These are phyloP conservation scores for Psilocybe cyanescens DNA, from an alignment of 768 basidiomycete genomes.

Conservation along the genomic window DNA sequence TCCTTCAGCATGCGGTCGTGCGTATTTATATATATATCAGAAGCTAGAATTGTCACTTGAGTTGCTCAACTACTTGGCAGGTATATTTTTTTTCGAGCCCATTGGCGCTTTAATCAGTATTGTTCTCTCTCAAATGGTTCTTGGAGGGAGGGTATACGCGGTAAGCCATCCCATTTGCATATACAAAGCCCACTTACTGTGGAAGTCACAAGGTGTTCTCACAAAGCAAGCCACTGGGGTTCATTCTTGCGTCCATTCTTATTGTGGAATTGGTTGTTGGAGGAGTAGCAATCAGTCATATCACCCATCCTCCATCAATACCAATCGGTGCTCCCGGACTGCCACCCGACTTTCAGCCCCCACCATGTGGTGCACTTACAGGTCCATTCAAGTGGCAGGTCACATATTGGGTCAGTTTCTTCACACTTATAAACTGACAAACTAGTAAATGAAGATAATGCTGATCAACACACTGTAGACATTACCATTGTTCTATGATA, in stretches of 20 bases:
- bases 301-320: constrained; percentile 13
- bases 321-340: not conserved
- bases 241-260: constrained; percentile 15
- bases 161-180: constrained; percentile 3
- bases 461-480: not conserved
- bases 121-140: constrained; percentile 25
- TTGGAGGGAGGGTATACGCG: constrained; percentile 25
- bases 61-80: constrained; percentile 3
- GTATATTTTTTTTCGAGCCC: constrained; percentile 22
- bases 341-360: constrained; percentile 9
- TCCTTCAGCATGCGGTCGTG: constrained; percentile 19
- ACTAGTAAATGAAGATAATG: not conserved
- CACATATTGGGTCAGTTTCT: constrained; percentile 22
- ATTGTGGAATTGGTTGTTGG: constrained; percentile 11
- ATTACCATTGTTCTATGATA: constrained; percentile 17
- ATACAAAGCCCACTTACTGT: too few relatives aligned
- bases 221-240: not conserved
- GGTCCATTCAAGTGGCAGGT: constrained; percentile 21
- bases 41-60: not conserved
- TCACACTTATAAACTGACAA: not conserved
- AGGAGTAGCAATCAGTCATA: constrained; percentile 15
- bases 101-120: constrained; percentile 24
- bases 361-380: constrained; percentile 21
- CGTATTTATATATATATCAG: constrained; percentile 1
- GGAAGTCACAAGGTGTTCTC: not conserved